These are phyloP conservation scores for Parachaetomium inaequale DNA, from an alignment of 495 filamentous ascomycete species.

Conservation along the genomic window DNA sequence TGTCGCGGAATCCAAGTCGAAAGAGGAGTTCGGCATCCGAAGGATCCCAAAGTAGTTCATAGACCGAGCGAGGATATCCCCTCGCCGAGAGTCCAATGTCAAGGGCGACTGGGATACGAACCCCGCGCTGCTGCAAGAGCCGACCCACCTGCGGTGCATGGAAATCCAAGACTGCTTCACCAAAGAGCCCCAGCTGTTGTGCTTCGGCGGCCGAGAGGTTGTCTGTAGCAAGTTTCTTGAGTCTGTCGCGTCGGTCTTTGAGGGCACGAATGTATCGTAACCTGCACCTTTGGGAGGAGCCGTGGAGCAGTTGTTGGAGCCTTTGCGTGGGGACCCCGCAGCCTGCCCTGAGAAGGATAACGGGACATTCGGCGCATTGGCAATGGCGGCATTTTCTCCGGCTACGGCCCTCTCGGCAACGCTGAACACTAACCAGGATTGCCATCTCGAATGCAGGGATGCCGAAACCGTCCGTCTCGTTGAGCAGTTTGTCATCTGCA, in stretches of 20 bases:
- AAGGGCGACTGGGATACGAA: neutral
- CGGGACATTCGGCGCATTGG: neutral
- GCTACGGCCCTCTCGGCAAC: neutral
- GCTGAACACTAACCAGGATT: neutral
- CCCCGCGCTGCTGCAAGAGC: neutral
- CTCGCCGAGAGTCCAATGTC: neutral
- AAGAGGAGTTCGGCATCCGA: neutral
- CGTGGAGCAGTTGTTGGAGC: neutral
- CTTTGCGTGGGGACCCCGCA: neutral
- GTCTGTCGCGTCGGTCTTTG: neutral
- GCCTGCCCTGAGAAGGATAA: neutral
- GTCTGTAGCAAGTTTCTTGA: neutral
- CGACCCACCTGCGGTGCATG: neutral
- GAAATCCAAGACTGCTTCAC: neutral
- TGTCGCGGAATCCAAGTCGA: neutral
- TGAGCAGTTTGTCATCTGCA: neutral
- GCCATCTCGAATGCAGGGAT: neutral
- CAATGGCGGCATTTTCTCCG: neutral
- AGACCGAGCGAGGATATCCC: neutral
- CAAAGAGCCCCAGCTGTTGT: neutral
- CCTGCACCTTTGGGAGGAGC: neutral
- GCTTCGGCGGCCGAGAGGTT: neutral
- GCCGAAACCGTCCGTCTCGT: neutral
- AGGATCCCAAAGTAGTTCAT: neutral
- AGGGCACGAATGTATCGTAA: neutral